Evolutionary conservation across 2,329 filamentous ascomycete genomes (phyloP), one percentile per base, ranked within the genome.

Genomic region (Ceratocystiopsis minuta): DNA sequence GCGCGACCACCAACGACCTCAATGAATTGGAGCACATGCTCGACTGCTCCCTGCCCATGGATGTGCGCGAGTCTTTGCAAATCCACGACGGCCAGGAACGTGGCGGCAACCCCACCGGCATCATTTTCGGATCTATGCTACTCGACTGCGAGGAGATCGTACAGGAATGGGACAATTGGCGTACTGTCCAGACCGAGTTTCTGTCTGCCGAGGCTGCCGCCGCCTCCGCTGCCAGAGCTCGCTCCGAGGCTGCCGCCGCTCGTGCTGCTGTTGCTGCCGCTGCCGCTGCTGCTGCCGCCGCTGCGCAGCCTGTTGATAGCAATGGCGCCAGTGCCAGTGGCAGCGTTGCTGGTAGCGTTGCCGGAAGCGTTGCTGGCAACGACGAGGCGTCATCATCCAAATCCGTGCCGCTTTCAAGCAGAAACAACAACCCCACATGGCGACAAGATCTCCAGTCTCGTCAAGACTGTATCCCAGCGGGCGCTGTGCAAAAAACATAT

Each of bases 111-210:
- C 90, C 90, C 1, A 95, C 88, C 0, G 90, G 90, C 48, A 80
- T 96, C 50, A 75, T 98, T 46, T 96, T 98, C 53, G 75, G 87
- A 46, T 80, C 76, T 57, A 98, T 98, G 90, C 64, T 98, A 48
- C 73, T 98, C 44, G 90, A 98, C 59, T 96, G 90, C 55, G 90
- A 98, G 60, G 90, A 98, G 57, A 94, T 98, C 51, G 80, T 94
- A 17, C 86, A 95, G 58, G 90, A 98, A 58, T 96, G 88, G 84
- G 80, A 83, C 53, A 92, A 94, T 56, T 98, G 90, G 90, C 78
- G 85, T 52, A 78, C 75, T 48, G 90, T 98, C 48, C 94, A 94
- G 55, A 77, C 88, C 45, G 84, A 95, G 55, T 94, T 82, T 57
- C 69, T 96, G 45, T 66, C 78, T 15, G 65, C 72, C 16, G 78